Evolutionary conservation across 2,329 filamentous ascomycete genomes (phyloP), one percentile per base, ranked within the genome.

Genomic region (Talaromyces funiculosus): DNA sequence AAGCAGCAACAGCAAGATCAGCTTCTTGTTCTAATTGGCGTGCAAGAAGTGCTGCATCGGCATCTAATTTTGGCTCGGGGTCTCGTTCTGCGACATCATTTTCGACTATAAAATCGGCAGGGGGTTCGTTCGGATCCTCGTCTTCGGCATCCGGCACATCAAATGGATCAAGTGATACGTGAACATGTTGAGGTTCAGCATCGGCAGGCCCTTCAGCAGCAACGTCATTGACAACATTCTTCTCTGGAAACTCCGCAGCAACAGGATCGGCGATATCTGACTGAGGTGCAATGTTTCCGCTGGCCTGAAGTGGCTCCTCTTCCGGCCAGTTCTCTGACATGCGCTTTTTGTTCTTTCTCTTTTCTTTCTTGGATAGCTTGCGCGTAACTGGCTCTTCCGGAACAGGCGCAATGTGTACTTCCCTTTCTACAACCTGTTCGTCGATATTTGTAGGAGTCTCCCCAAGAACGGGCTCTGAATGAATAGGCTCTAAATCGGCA

Each of bases 131-230:
- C n/a, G 33, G 16, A 26, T 8, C 37, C 40, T 63, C 55, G 12
- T 43, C 40, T 29, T 43, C 61, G n/a, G 38, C 42, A 6, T 56
- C 42, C 16, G 59, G 49, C 22, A 61, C 26, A 37, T 61, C 61
- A 35, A 63, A 61, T 14, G 53, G 43, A 55, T 63, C 64, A 57
- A 63, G 47, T 37, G 60, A 70, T 24, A 62, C 47, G 20, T 35
- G 29, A 42, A 40, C 22, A 18, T 49, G 22, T 18, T 53, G 49
- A 12, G 45, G 20, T 29, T 43, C 60, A 33, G 55, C 54, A 33
- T 31, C 49, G 12, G 33, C 38, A 20, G 24, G 24, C 22, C 18
- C 45, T 42, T 61, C 43, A 38, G 12, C 24, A 49, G 22, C 18
- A 7, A 49, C 10, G 10, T 51, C 29, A 35, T 24, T 9, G 20